Base-by-base conservation (phyloP, 495 filamentous ascomycete genomes). In the Hyaloscypha hepaticicola region DNA sequence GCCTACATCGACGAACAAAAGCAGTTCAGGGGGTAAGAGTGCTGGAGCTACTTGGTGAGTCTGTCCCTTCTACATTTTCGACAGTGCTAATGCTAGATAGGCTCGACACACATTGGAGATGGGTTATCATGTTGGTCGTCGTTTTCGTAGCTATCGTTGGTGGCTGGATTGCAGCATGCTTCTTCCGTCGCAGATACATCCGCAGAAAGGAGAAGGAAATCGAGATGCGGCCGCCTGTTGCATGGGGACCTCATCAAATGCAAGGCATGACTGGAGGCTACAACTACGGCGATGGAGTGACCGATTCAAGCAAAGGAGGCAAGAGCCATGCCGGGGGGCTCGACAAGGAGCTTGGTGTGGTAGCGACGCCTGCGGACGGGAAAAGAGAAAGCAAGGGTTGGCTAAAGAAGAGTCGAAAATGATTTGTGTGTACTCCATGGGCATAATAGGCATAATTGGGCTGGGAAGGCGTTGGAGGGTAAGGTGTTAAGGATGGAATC, bases 41-140 rank as follows among this genome's bases (percentile, higher is more conserved):
- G 49, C 26, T 28, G 59, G 48, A 34, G 9, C 2, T 29, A 19
- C 25, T 27, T 68, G 60, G 66, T 69, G 52, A 61, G 58, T 52
- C 16, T 27, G 24, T 11, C n/a, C 53, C 19, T 29, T 60, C 25
- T 48, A 22, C 16, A 45, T 16, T 45, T 45, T 14, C 6, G 16
- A 45, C 19, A 19, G 9, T 45, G 19, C 38, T 45, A 16, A 65
- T 26, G 31, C 6, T 25, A 25, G 8, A 2, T 66, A 85, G 82
- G 83, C 62, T 84, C 31, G 74, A 74, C 3, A 75, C 61, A 2
- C 83, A 85, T 69, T 81, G 76, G 69, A 75, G 80, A 74, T 85
- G 81, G 80, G 79, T 85, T n/a, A 77, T 84, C 58, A 82, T 84
- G 72, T 74, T 84, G 31, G 77, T 84, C 56, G 72, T 84, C 60